Percentiles rank a stretch among this genome's conserved stretches.
Conservation (phyloP, 495 filamentous ascomycete species). For the Lophiostoma macrostomum region DNA sequence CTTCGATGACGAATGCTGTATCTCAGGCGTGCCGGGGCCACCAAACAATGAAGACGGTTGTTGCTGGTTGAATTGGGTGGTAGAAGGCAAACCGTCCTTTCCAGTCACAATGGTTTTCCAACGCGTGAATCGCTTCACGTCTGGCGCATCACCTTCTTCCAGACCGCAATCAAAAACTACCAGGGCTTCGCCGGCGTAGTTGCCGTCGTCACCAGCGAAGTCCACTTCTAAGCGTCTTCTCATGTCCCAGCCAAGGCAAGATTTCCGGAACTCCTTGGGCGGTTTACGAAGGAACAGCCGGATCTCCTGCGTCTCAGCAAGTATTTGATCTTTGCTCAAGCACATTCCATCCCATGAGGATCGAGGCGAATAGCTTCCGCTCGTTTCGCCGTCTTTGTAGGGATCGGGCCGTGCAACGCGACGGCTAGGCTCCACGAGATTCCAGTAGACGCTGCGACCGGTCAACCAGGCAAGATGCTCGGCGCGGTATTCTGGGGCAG, state of each 20-base stretch:
- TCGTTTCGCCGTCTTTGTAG: conserved; percentile 55
- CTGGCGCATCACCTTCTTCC: conserved; percentile 52
- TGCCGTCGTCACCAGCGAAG: conserved; percentile 76
- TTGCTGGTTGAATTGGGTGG: neutral
- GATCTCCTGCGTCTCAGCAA: conserved; percentile 75
- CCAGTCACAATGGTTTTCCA: conserved; percentile 39
- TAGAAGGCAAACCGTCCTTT: neutral
- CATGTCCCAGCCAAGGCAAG: conserved; percentile 92
- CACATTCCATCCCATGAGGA: conserved; percentile 69
- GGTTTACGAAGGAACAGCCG: conserved; percentile 70
- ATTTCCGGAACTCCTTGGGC: conserved; percentile 73
- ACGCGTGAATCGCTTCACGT: conserved; percentile 53
- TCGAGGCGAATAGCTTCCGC: conserved; percentile 66
- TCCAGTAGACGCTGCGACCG: conserved; percentile 75
- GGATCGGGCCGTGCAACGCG: conserved; percentile 69
- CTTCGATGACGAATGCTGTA: neutral
- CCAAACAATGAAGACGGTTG: conserved; percentile 44
- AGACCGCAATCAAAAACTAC: conserved; percentile 70
- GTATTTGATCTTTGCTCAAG: conserved; percentile 65
- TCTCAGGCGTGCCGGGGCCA: conserved; percentile 16
- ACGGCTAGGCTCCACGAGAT: conserved; percentile 70
- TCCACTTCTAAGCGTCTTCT: conserved; percentile 79
- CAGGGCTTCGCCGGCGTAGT: conserved; percentile 68
- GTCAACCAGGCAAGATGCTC: conserved; percentile 73
- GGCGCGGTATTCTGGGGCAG: conserved; percentile 39